Base-by-base conservation (phyloP, 495 filamentous ascomycete species). In the Pyrenula massariospora region DNA sequence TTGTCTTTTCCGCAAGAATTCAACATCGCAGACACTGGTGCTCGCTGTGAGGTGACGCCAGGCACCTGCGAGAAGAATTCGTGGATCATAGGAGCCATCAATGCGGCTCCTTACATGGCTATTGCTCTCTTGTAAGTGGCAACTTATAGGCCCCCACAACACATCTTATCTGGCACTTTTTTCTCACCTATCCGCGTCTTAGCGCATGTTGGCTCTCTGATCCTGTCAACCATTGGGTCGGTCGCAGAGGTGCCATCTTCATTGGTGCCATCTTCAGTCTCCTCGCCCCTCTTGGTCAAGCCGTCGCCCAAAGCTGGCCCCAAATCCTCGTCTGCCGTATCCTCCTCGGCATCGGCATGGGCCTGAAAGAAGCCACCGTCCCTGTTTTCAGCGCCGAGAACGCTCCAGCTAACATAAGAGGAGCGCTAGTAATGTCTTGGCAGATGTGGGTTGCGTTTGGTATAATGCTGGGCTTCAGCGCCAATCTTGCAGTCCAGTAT, bases 361-460 rank as follows among this genome's bases (percentile, higher is more conserved):
- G 86, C 48, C 56, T 68, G 25, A 80, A 81, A 57, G 78, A 65
- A 53, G 65, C 66, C 24, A 75, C 70, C 21, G 83, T 89, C 15
- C 86, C 88, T 8, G 80, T 94, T 23, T 91, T 80, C 62, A 82
- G 86, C 2, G 88, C 87, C 2, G 89, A 94, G 62, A 90, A 85
- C 65, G 73, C 78, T 11, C 89, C 89, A 0, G 83, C 89, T 15
- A 65, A 72, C 21, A 85, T 94, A 54, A 78, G 89, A 60, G 89
- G 89, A 51, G 86, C 80, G 8, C 68, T 94, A n/a, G 85, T 88
- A 42, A 92, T 94, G 88, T 79, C 73, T 15, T 92, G 87, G 88
- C 88, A 94, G 61, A 73, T 91, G 66, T 91, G 87, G 87, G 89
- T 86, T 8, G 88, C 87, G 1, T 91, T 91, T 58, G 87, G 87